phyloP scores from a whole-genome alignment of 306 rosid species.

The Betula pendula region DNA sequence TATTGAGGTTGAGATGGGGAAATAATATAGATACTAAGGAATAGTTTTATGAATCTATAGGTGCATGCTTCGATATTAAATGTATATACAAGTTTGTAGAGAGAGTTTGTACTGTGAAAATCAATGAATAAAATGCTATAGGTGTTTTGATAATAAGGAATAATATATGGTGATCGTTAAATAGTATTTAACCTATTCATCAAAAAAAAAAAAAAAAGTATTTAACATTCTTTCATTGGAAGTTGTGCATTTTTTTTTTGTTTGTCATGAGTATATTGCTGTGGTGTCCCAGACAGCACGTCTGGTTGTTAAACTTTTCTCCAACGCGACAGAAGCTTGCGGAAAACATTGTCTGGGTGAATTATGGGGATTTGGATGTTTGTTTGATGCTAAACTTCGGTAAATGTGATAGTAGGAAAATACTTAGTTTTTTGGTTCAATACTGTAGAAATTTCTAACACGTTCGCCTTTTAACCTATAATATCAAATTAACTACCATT shows the following conservation, averaged over 20 bases:
- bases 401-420: too few species aligned
- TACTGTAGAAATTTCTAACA: too few species aligned
- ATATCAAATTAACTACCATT: too few species aligned
- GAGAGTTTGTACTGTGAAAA: conserved; percentile 13
- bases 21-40: neutral
- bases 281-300: neutral
- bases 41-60: neutral
- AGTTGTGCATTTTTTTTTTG: neutral
- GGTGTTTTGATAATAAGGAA: neutral
- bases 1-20: conserved; percentile 16
- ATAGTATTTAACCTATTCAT: too few species aligned
- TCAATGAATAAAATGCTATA: neutral
- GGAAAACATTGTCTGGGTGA: too few species aligned
- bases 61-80: neutral
- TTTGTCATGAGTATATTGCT: neutral
- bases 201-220: too few species aligned
- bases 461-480: too few species aligned
- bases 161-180: neutral
- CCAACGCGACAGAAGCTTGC: too few species aligned
- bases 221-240: neutral
- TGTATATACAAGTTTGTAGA: conserved; percentile 10
- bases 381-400: too few species aligned
- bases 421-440: too few species aligned
- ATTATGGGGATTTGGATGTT: too few species aligned
- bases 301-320: too few species aligned